phyloP scores from a whole-genome alignment of 768 basidiomycete genomes.

The Auriscalpium vulgare region DNA sequence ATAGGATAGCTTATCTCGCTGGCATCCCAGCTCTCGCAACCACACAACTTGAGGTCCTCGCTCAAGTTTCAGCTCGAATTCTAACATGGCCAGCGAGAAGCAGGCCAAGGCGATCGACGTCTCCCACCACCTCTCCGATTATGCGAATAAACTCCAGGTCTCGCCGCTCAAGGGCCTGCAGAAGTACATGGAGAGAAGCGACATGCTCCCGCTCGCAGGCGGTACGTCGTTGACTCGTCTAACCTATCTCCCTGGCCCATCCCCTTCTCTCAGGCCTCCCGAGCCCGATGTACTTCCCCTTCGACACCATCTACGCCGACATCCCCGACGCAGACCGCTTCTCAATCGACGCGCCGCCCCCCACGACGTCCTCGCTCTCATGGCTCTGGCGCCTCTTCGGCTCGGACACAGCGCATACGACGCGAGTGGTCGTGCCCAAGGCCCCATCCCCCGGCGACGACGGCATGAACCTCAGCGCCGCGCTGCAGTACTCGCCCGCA shows the following conservation, averaged over 20 bases:
- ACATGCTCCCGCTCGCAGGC: slow-evolving; percentile 58
- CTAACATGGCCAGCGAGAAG: slow-evolving; percentile 27
- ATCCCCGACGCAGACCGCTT: slow-evolving; percentile 44
- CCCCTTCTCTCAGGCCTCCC: slow-evolving; percentile 44
- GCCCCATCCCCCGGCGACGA: slow-evolving; percentile 35
- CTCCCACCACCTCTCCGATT: slow-evolving; percentile 60
- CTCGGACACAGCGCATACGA: slow-evolving; percentile 32
- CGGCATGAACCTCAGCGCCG: slow-evolving; percentile 50
- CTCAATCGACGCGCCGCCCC: slow-evolving; percentile 25
- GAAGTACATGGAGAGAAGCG: slow-evolving; percentile 48
- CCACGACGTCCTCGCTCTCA: slow-evolving; percentile 28
- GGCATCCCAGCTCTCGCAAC: neutral
- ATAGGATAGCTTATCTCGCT: neutral
- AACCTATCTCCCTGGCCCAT: neutral
- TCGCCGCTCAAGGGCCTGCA: slow-evolving; percentile 64
- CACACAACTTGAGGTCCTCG: neutral
- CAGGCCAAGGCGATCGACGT: slow-evolving; percentile 50
- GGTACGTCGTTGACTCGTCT: slow-evolving; percentile 31
- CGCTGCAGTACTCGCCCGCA: slow-evolving; percentile 59
- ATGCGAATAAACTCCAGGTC: slow-evolving; percentile 38
- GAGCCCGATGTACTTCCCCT: slow-evolving; percentile 62
- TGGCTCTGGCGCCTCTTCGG: slow-evolving; percentile 57
- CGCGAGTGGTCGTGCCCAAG: slow-evolving; percentile 51
- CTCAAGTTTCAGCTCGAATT: neutral
- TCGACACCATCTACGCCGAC: slow-evolving; percentile 50